A percentile compares a stretch with the other conserved stretches of the same genome.
Evolutionary conservation across 1,284 basidiomycete genomes (phyloP).

Genomic region (Cutaneotrichosporon sp.): DNA sequence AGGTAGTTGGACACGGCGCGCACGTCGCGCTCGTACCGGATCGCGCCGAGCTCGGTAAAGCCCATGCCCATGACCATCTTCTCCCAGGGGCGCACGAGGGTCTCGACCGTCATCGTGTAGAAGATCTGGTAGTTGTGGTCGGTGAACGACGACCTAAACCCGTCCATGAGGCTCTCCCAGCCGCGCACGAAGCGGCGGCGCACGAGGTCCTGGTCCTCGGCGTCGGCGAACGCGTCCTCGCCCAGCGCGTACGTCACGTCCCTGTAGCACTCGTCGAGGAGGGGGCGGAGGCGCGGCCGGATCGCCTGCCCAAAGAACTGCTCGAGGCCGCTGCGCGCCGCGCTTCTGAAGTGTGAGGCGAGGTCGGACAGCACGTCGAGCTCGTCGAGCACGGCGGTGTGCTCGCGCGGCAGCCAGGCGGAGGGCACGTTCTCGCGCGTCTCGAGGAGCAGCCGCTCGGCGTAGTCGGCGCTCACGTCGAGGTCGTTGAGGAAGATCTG

Average conservation of each 20-base stretch:
- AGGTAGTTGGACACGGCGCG: conserved; percentile 80
- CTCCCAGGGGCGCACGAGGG: conserved; percentile 91
- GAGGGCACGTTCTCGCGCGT: conserved; percentile 64
- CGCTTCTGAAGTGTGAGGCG: conserved; percentile 68
- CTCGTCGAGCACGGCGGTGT: conserved; percentile 45
- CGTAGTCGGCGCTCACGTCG: conserved; percentile 80
- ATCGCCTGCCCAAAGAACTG: conserved; percentile 92
- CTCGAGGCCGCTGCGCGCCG: conserved; percentile 79
- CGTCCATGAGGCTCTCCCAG: conserved; percentile 82
- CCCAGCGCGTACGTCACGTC: conserved; percentile 86
- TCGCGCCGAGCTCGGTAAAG: conserved; percentile 95
- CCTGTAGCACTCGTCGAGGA: conserved; percentile 84
- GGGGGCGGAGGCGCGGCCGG: conserved; percentile 75
- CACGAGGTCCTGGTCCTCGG: conserved; percentile 82
- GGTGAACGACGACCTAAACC: conserved; percentile 75
- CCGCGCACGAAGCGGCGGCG: conserved; percentile 79
- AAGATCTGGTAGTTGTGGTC: conserved; percentile 84
- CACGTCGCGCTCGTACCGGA: conserved; percentile 93
- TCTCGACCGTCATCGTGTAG: conserved; percentile 80
- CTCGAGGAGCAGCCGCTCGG: conserved; percentile 76
- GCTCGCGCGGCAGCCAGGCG: conserved; percentile 68
- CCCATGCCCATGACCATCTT: conserved; percentile 75
- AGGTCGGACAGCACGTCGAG: conserved; percentile 39
- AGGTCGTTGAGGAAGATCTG: conserved; percentile 87
- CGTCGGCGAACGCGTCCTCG: conserved; percentile 78